These are phyloP conservation scores for Cinnamomum chago DNA, from an alignment of 164 flowering plant species.

Conservation along the genomic window DNA sequence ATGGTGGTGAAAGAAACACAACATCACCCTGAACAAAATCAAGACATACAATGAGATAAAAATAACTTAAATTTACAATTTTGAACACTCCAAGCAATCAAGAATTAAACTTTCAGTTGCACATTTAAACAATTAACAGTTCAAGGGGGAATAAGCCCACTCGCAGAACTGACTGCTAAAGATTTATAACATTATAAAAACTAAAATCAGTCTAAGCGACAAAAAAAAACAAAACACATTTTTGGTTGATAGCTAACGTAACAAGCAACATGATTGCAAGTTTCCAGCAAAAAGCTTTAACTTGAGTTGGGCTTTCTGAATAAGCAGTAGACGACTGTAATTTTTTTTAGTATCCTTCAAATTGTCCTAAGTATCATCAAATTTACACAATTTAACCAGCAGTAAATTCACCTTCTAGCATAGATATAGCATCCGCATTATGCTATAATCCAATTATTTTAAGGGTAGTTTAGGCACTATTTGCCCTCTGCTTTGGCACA, in stretches of 20 bases:
- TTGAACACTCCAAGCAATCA: neutral
- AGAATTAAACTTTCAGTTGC: neutral
- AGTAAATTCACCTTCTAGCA: no score
- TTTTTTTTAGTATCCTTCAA: no score
- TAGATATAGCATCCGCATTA: no score
- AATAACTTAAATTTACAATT: neutral
- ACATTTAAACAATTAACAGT: neutral
- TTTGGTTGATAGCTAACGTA: neutral
- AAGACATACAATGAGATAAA: neutral
- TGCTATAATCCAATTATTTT: no score
- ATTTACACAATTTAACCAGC: no score
- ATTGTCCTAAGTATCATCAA: no score
- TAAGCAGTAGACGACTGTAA: no score
- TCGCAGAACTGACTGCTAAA: neutral
- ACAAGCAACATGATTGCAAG: neutral
- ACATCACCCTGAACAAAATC: conserved; percentile 36
- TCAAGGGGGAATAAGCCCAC: no score
- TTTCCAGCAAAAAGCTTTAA: neutral
- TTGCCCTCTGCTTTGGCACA: no score
- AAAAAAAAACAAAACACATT: neutral
- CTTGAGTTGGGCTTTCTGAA: no score
- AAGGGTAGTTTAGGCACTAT: no score
- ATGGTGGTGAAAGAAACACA: conserved; percentile 56
- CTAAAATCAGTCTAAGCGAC: neutral
- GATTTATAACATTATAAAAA: neutral